Evolutionary conservation across 345 rosid genomes (phyloP).

Genomic region (Heritiera fomes): DNA sequence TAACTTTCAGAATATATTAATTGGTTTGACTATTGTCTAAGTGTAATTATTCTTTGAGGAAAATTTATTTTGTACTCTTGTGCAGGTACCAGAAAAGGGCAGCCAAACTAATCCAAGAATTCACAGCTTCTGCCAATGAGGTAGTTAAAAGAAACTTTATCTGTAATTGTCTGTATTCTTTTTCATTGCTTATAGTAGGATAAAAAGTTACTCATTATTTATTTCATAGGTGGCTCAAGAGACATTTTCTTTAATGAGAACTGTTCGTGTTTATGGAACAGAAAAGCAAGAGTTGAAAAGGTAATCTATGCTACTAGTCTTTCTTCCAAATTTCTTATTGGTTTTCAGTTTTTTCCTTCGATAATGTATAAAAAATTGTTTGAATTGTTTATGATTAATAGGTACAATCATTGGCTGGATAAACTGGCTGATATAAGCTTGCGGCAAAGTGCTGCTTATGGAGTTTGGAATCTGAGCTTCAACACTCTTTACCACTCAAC

Average conservation of each 20-base stretch:
- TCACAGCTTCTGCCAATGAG: conserved; percentile 90
- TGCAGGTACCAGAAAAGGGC: conserved; percentile 96
- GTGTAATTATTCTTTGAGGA: conserved; percentile 11
- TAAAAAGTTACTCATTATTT: conserved; percentile 13
- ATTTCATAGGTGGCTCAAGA: conserved; percentile 85
- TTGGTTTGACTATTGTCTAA: conserved; percentile 8
- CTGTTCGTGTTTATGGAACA: conserved; percentile 94
- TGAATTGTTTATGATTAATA: conserved; percentile 34
- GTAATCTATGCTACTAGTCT: conserved; percentile 36
- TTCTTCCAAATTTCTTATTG: neutral
- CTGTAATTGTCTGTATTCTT: conserved; percentile 21
- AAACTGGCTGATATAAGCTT: conserved; percentile 82
- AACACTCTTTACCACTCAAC: conserved; percentile 89
- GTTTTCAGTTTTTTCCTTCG: conserved; percentile 9
- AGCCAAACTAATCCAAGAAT: conserved; percentile 85
- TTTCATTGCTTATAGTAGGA: neutral
- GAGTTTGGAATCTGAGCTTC: conserved; percentile 89
- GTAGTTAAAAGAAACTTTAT: conserved; percentile 40
- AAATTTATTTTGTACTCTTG: conserved; percentile 18
- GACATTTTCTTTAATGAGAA: conserved; percentile 95
- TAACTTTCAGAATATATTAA: conserved; percentile 1
- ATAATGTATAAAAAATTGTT: conserved; percentile 3
- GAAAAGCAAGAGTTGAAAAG: conserved; percentile 76
- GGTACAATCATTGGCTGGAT: conserved; percentile 80
- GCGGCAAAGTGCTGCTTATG: conserved; percentile 97